Evolutionary conservation across 73 alveolate genomes (phyloP), one percentile per base, ranked within the genome.

Genomic region (Paramecium sonneborni): DNA sequence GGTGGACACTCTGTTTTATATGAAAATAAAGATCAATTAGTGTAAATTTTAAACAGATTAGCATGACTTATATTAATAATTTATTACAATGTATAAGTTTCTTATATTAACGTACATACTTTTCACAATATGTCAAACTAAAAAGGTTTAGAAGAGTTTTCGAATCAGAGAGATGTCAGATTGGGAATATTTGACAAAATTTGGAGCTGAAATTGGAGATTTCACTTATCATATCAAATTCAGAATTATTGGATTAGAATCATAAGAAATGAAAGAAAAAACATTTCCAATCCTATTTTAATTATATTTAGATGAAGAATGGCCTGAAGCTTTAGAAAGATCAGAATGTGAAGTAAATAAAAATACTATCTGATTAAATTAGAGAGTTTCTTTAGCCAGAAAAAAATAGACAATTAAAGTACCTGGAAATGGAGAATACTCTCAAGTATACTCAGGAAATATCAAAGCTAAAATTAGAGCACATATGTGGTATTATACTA

Each of bases 401-500:
- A 84, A 92, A 57, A 24, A 56, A 32, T 52, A 57, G 24, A 24
- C 37, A 14, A n/a, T 92, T 2, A 5, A 35, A 21, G 55, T 92
- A 12, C 94, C 95, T 28, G 56, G 86, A 3, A 87, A 86, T 86
- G 93, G 94, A 12, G 92, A 85, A 5, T 92, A 85, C 68, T 56
- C 94, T 14, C 15, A 86, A 20, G 30, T 26, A 12, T 85, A 52
- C 32, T 18, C 39, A 9, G 95, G 95, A 12, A 23, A 93, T 37
- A 18, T 92, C 1, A 26, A 26, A 12, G 91, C 88, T 7, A 37
- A 28, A 34, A 1, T 32, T 30, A 55, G 85, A 44, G 46, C 91
- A 14, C 95, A 84, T 86, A 35, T 92, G 67, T 92, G 95, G 95
- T 92, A 85, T 62, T 92, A 48, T 34, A 85, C 94, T 7, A 20